Base-by-base conservation (phyloP, 345 rosid genomes). In the Firmiana major region DNA sequence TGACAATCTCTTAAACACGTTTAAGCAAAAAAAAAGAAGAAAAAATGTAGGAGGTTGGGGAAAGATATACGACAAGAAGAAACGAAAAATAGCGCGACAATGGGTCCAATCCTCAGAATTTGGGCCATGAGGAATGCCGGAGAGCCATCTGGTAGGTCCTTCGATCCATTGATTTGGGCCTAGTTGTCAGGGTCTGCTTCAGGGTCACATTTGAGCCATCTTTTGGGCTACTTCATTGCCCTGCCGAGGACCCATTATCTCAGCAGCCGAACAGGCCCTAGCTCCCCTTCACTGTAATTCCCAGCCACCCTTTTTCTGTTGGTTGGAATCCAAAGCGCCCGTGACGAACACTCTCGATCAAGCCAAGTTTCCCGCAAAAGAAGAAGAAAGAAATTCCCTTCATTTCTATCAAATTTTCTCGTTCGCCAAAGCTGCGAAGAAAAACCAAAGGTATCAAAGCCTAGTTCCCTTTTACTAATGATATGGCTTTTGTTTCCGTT, bases 401-500 rank as follows among this genome's bases (percentile, higher is more conserved):
- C 45, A 17, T 26, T 63, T 34, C 11, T 31, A 19, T 31, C 42
- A 34, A 71, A 51, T 58, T 80, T 10, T 74, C 77, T 70, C 66
- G 58, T 79, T 63, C 45, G 43, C 53, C 51, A 38, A 40, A 31
- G 45, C 60, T 31, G 45, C 10, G 62, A 51, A 26, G 12, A 5
- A 51, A 71, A 19, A 31, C 0, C 26, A 31, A 71, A 71, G 75
- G 75, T 71, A 51, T 15, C 75, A 10, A 71, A 9, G 5, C 12
- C 60, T 51, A 5, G 19, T 0, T 31, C 8, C 10, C 4, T 70
- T 17, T 43, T 46, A 43, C 21, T 6, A 40, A 48, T 21, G 24
- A 24, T 45, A 28, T 38, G 55, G 4, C 24, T 64, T 49, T 0
- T 24, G 22, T 53, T 70, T 48, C 65, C 24, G 58, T 75, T 60